These are phyloP conservation scores for Alternaria ventricosa DNA, from an alignment of 2,329 filamentous ascomycete genomes.

Conservation along the genomic window DNA sequence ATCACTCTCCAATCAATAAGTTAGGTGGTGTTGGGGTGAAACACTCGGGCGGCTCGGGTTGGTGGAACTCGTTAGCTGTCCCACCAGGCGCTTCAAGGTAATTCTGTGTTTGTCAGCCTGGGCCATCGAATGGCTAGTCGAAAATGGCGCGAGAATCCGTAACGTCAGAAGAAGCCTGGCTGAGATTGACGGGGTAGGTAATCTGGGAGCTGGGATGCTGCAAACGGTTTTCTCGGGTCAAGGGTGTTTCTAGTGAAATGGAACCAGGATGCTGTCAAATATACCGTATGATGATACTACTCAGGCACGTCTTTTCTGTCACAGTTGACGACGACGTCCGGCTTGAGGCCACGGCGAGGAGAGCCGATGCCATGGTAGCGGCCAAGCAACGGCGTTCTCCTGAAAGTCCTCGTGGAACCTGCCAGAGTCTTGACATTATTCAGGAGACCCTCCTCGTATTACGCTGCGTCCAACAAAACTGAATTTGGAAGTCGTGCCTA, in stretches of 20 bases:
- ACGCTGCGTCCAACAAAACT: conserved; percentile 1
- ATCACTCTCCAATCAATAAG: conserved; percentile 27
- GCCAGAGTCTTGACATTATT: background rate
- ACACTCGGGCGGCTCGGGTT: conserved; percentile 24
- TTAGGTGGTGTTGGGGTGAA: conserved; percentile 22
- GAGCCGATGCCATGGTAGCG: background rate
- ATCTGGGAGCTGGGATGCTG: background rate
- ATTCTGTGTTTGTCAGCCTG: conserved; percentile 12
- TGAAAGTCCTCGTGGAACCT: background rate
- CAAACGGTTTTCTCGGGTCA: background rate
- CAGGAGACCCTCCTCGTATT: conserved; percentile 1
- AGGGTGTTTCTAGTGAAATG: background rate
- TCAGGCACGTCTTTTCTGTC: background rate
- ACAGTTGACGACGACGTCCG: background rate
- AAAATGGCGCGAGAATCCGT: conserved; percentile 1
- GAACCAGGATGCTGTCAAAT: background rate
- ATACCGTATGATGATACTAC: background rate
- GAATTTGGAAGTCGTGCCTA: conserved; percentile 7
- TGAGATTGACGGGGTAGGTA: background rate
- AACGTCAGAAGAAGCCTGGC: conserved; percentile 4
- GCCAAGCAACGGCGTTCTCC: conserved; percentile 15
- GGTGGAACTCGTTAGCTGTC: conserved; percentile 16
- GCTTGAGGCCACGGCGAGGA: conserved; percentile 2
- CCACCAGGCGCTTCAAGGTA: conserved; percentile 22
- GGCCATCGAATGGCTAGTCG: conserved; percentile 15